Base-by-base conservation (phyloP, 345 rosid species). In the Hibiscus trionum region DNA sequence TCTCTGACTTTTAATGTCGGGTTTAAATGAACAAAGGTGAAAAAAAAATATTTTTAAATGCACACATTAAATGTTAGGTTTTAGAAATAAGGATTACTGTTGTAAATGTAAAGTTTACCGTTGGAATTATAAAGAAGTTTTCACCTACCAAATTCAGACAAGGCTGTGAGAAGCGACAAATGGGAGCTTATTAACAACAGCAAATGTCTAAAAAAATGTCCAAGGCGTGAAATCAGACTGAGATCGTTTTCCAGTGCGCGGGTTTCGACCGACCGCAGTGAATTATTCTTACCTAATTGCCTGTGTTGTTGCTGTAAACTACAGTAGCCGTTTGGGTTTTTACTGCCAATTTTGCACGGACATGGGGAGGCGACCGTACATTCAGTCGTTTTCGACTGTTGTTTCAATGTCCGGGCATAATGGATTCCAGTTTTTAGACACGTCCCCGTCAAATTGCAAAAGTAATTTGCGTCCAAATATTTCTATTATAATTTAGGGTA, bases 251-350 rank as follows among this genome's bases (percentile, higher is more conserved):
- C 11, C 17, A 42, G 50, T 24, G 68, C 4, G 53, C 0, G 14
- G 3, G 27, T 65, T 65, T 44, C 33, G 44, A 5, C 69, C 53
- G 69, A 65, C 53, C 53, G 7, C 17, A 9, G 35, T 66, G 55
- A 64, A 64, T 64, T 19, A 64, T 19, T 21, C 17, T n/a, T 6
- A 11, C 31, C 31, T 11, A 42, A 66, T 44, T 42, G 11, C 70
- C 53, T 66, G 17, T 12, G 70, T 53, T 62, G 67, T 37, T 35
- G 81, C 6, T 46, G 78, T 8, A 73, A 71, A 77, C 69, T 76
- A 76, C 24, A 8, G 70, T 68, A 68, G 6, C 4, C 29, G 65
- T 0, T 17, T 42, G 46, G 46, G 11, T 16, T n/a, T 59, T 64
- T 17, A 24, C 74, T 16, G 9, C 52, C 50, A 17, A 19, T 8